These are phyloP conservation scores for Quercus aquifolioides DNA, from an alignment of 306 rosid genomes.

Conservation along the genomic window DNA sequence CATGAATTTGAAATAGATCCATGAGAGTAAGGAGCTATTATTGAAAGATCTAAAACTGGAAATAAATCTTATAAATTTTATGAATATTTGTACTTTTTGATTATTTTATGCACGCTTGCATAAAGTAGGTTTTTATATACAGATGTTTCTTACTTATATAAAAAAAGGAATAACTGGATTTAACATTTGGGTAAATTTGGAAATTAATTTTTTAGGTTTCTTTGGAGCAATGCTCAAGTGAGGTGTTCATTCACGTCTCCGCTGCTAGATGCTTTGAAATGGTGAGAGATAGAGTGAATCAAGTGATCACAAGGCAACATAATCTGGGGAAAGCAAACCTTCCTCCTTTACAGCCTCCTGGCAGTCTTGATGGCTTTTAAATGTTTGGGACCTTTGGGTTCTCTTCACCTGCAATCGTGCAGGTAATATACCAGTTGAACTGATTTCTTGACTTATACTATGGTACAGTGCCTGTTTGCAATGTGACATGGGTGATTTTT, in stretches of 20 bases:
- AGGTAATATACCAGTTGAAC: constrained; percentile 52
- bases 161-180: not conserved
- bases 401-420: constrained; percentile 92
- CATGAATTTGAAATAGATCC: no score
- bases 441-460: not conserved
- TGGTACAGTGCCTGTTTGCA: not conserved
- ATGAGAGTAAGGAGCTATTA: no score
- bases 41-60: no score
- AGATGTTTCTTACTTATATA: no score
- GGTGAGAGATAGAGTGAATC: constrained; percentile 92
- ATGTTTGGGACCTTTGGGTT: constrained; percentile 69
- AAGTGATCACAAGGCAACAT: constrained; percentile 84
- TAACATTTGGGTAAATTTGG: not conserved
- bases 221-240: constrained; percentile 66
- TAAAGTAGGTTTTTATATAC: no score
- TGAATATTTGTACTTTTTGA: no score
- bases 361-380: constrained; percentile 95
- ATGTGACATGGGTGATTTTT: not conserved
- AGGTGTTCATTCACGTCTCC: constrained; percentile 78
- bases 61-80: no score
- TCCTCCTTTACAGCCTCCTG: constrained; percentile 98
- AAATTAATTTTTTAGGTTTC: constrained; percentile 52
- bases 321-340: constrained; percentile 71
- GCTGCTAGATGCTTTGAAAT: constrained; percentile 86
- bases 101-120: no score